phyloP scores from a whole-genome alignment of 495 filamentous ascomycete genomes.

The Penicillium diatomitis region DNA sequence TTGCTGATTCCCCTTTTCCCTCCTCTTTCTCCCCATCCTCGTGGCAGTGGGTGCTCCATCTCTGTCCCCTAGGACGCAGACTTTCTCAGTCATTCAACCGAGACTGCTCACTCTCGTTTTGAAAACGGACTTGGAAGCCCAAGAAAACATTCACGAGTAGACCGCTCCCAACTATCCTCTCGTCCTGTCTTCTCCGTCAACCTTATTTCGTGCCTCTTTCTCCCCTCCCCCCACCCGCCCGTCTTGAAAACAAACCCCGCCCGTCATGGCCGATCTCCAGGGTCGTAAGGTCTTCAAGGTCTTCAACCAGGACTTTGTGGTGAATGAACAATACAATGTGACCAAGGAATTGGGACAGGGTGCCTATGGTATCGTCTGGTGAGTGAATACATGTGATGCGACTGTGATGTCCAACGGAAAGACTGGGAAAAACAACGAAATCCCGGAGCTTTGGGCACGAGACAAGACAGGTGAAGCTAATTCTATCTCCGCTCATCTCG shows the following conservation, averaged over 20 bases:
- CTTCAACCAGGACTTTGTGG: slow-evolving; percentile 99
- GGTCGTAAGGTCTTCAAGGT: slow-evolving; percentile 98
- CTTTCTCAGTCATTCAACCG: too few relatives aligned
- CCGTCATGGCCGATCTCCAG: slow-evolving; percentile 63
- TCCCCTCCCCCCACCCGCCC: not conserved
- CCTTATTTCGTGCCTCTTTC: not conserved
- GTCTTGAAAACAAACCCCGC: not conserved
- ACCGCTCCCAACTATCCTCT: too few relatives aligned
- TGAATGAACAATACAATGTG: slow-evolving; percentile 95
- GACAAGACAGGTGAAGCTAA: not conserved
- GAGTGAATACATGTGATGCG: slow-evolving; percentile 20
- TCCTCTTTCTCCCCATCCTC: too few relatives aligned
- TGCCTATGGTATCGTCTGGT: slow-evolving; percentile 99
- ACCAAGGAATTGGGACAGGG: slow-evolving; percentile 98
- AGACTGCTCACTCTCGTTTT: too few relatives aligned
- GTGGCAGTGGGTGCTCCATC: too few relatives aligned
- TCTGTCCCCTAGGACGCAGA: too few relatives aligned
- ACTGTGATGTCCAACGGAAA: not conserved
- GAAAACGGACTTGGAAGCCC: too few relatives aligned
- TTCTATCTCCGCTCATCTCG: not conserved
- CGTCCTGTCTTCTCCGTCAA: too few relatives aligned
- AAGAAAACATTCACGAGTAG: too few relatives aligned
- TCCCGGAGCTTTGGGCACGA: too few relatives aligned
- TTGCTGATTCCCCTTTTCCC: too few relatives aligned
- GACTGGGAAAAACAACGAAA: not conserved